Evolutionary conservation across 2,329 filamentous ascomycete genomes (phyloP).

Genomic region (Leptographium lundbergii): DNA sequence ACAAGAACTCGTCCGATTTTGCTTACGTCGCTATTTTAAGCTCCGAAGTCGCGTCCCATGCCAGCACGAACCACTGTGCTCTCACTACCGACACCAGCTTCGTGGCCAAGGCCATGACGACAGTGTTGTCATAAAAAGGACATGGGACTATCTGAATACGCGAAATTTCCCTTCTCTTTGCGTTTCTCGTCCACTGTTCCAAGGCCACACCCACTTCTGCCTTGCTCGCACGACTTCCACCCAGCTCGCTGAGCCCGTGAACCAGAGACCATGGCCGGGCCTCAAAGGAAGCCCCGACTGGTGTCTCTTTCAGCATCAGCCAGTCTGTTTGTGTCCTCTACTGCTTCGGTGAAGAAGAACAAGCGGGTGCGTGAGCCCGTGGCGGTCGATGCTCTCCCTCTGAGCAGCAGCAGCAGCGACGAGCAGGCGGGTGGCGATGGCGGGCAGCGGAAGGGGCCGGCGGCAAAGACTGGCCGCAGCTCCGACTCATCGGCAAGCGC

Average conservation of each 20-base stretch:
- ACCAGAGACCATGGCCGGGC: background rate
- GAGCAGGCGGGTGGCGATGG: background rate
- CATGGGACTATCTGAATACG: background rate
- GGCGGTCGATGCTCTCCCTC: constrained; percentile 9
- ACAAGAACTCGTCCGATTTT: background rate
- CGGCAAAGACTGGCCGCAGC: background rate
- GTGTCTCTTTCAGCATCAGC: background rate
- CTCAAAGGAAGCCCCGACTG: background rate
- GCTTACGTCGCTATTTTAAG: background rate
- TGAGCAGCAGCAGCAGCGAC: constrained; percentile 8
- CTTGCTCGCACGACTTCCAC: background rate
- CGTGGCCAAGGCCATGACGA: background rate
- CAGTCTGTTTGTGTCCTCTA: background rate
- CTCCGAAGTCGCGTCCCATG: background rate
- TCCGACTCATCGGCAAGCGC: constrained; percentile 3
- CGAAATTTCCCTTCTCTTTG: background rate
- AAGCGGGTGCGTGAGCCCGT: background rate
- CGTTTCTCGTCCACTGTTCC: background rate
- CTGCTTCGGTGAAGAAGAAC: background rate
- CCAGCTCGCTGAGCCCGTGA: background rate
- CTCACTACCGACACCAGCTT: background rate
- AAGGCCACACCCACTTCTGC: background rate
- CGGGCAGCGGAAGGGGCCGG: background rate
- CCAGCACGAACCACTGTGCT: background rate
- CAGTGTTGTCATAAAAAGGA: background rate